Conservation (phyloP, 768 basidiomycete genomes). For the Leccinum rimulosum region DNA sequence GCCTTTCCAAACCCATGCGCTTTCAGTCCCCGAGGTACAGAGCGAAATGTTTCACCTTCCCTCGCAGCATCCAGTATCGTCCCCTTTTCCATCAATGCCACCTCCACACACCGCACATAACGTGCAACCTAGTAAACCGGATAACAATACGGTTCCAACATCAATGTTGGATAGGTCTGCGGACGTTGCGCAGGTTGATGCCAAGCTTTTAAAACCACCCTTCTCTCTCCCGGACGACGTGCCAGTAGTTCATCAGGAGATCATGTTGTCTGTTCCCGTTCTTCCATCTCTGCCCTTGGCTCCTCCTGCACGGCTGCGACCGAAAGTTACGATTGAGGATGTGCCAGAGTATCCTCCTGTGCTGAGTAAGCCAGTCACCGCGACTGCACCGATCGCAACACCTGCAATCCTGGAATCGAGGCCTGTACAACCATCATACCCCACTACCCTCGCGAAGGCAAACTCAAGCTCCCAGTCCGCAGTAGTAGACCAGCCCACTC, state of each 20-base stretch:
- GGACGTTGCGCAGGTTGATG: slow-evolving; percentile 5
- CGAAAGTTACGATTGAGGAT: slow-evolving; percentile 31
- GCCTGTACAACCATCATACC: slow-evolving; percentile 7
- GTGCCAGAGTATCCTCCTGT: slow-evolving; percentile 23
- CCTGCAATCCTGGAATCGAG: slow-evolving; percentile 10
- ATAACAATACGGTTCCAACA: not conserved
- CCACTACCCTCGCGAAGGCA: slow-evolving; percentile 1
- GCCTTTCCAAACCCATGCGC: not conserved
- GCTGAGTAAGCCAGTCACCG: slow-evolving; percentile 9
- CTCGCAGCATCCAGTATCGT: not conserved
- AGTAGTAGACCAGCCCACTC: slow-evolving; percentile 9
- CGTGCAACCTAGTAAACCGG: slow-evolving; percentile 7
- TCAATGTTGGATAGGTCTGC: not conserved
- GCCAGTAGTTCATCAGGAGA: slow-evolving; percentile 12
- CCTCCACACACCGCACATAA: slow-evolving; percentile 3
- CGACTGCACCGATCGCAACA: slow-evolving; percentile 1
- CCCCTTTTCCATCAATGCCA: slow-evolving; percentile 1
- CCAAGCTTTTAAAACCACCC: slow-evolving; percentile 1
- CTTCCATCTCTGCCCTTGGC: slow-evolving; percentile 11
- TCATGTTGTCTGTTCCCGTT: slow-evolving; percentile 4
- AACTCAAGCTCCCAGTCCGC: slow-evolving; percentile 4
- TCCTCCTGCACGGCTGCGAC: slow-evolving; percentile 14
- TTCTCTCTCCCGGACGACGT: slow-evolving; percentile 7
- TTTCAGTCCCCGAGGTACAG: slow-evolving; percentile 14
- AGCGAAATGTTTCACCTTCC: slow-evolving; percentile 28